Base-by-base conservation (phyloP, 345 rosid genomes). In the Carallia brachiata region DNA sequence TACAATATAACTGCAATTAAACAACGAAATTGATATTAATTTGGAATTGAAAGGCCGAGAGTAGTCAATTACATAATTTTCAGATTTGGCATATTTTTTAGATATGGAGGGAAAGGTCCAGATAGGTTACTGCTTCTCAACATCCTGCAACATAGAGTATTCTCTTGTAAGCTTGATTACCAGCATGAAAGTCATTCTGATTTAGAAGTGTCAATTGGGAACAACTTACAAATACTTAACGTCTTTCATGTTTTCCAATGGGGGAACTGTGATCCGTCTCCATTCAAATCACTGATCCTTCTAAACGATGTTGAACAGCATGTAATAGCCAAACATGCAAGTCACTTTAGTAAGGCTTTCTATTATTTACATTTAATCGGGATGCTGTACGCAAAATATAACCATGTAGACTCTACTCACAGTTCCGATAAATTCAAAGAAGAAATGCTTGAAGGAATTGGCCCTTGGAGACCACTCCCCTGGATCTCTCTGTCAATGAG, bases 401-500 rank as follows among this genome's bases (percentile, higher is more conserved):
- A 40, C 18, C 13, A 9, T 3, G 23, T 28, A 68, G 4, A 28
- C n/a, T 64, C 4, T 34, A 52, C 70, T 73, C 28, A 73, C 76
- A 73, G 64, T 0, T 59, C 70, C 5, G 44, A 48, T 66, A 73
- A 60, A 34, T 9, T 66, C 66, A 72, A 65, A 13, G 17, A 6
- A 44, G 70, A 44, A 16, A 72, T 65, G 52, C 4, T 28, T 1
- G 60, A 36, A 37, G 76, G 76, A 66, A 72, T 72, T 1, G 76
- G 76, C 48, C 76, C 76, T 57, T 36, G 10, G 47, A 72, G 53
- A 65, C 76, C 70, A 58, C 66, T 66, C 1, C n/a, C 66, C 66
- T 72, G 53, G 28, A 72, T 47, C 76, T 64, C 69, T 39, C 70
- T 72, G 70, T 58, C 10, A 7, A 66, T 23, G 9, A 44, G 10